phyloP scores from a whole-genome alignment of 371 early-diverging fungal genomes.

The Coemansia sp. region DNA sequence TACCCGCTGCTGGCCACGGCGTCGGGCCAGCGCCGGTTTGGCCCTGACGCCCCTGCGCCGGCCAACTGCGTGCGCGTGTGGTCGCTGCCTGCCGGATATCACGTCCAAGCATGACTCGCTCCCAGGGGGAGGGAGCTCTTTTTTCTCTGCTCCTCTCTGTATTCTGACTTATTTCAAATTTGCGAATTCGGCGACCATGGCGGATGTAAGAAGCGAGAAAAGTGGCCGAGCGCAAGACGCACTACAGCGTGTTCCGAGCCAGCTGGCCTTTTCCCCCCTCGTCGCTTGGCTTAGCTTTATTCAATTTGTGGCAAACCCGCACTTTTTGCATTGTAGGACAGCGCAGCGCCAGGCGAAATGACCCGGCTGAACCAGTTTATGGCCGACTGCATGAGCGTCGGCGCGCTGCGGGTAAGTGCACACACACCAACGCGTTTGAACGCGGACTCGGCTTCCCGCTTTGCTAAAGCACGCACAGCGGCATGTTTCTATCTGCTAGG shows the following conservation, averaged over 20 bases:
- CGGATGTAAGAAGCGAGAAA: not conserved
- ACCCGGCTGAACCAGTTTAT: conserved; percentile 55
- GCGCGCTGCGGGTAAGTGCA: conserved; percentile 54
- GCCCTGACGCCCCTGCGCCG: not conserved
- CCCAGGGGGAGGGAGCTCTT: not conserved
- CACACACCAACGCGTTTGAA: not conserved
- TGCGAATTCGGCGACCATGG: not conserved
- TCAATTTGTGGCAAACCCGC: too few relatives aligned
- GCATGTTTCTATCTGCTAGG: conserved; percentile 51
- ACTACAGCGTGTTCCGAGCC: too few relatives aligned
- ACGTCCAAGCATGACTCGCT: not conserved
- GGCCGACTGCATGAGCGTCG: conserved; percentile 62
- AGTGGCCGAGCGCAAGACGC: too few relatives aligned
- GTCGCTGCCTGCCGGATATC: conserved; percentile 22
- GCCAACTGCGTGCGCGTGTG: conserved; percentile 25
- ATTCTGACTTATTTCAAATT: not conserved
- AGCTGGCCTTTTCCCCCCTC: not conserved
- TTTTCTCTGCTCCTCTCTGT: not conserved
- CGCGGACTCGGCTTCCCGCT: not conserved
- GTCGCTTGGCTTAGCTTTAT: too few relatives aligned
- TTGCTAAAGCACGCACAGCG: not conserved
- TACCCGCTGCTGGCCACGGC: conserved; percentile 40
- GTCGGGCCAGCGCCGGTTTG: conserved; percentile 36
- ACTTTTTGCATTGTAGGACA: conserved; percentile 8
- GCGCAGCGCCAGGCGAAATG: conserved; percentile 33